phyloP scores from a whole-genome alignment of 768 basidiomycete species.

The Lactarius hengduanensis region DNA sequence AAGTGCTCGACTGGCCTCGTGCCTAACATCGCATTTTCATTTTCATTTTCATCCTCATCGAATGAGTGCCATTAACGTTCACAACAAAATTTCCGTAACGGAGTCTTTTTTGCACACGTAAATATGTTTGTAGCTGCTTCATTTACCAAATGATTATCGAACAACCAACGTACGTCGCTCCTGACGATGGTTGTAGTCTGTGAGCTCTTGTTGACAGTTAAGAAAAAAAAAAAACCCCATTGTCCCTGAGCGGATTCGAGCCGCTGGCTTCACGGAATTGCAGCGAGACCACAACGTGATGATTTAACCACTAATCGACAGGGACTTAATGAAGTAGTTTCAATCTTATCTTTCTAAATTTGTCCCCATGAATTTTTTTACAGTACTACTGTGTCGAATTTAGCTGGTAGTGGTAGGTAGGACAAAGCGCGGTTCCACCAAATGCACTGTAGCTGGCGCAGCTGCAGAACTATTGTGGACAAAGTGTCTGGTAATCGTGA shows the following conservation, averaged over 20 bases:
- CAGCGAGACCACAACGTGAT: slow-evolving; percentile 24
- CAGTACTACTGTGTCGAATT: too few relatives aligned
- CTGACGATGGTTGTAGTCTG: neutral
- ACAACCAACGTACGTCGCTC: neutral
- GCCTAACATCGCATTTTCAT: neutral
- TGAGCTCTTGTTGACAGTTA: too few relatives aligned
- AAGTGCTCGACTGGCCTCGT: slow-evolving; percentile 5
- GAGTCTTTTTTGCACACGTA: slow-evolving; percentile 2
- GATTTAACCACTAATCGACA: slow-evolving; percentile 30
- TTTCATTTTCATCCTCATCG: slow-evolving; percentile 11
- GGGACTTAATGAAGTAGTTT: neutral
- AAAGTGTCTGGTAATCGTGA: too few relatives aligned
- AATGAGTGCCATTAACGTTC: slow-evolving; percentile 11
- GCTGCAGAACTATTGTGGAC: too few relatives aligned
- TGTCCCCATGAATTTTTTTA: neutral
- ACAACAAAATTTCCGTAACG: neutral
- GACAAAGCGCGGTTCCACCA: too few relatives aligned
- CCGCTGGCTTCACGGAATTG: slow-evolving; percentile 27
- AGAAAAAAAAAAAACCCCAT: neutral
- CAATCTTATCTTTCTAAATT: neutral
- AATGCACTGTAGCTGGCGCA: too few relatives aligned
- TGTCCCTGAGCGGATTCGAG: slow-evolving; percentile 29
- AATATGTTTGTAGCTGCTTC: slow-evolving; percentile 13
- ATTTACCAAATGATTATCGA: neutral
- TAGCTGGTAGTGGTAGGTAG: too few relatives aligned